phyloP scores from a whole-genome alignment of 352 stramenopile species.

The Thalassiosira exigua region DNA sequence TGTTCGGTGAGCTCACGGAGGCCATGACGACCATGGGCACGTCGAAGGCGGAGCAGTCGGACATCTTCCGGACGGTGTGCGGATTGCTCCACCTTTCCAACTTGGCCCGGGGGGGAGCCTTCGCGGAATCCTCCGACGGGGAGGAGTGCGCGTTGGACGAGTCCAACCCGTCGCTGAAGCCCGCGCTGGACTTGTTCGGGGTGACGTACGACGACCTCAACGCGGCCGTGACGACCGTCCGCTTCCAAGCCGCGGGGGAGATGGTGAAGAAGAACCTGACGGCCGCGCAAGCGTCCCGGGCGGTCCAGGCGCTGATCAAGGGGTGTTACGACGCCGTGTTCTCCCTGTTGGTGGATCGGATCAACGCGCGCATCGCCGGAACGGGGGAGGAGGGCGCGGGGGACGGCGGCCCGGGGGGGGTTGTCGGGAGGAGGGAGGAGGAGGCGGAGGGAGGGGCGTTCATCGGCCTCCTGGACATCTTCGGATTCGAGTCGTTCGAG shows the following conservation, averaged over 20 bases:
- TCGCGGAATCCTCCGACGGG: conserved; percentile 69
- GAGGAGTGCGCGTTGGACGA: conserved; percentile 83
- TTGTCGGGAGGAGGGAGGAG: background rate
- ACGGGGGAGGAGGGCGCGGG: background rate
- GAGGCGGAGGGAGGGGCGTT: conserved; percentile 33
- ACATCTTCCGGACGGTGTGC: conserved; percentile 91
- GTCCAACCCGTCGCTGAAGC: conserved; percentile 58
- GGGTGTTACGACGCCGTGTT: conserved; percentile 96
- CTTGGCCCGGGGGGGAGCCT: conserved; percentile 74
- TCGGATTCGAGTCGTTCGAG: conserved; percentile 97
- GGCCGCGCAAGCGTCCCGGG: conserved; percentile 86
- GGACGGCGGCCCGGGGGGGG: background rate
- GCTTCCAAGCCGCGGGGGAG: conserved; percentile 91
- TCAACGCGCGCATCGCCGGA: conserved; percentile 89
- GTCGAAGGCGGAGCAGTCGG: conserved; percentile 86
- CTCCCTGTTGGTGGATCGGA: conserved; percentile 92
- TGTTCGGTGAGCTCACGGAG: conserved; percentile 63
- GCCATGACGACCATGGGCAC: conserved; percentile 81
- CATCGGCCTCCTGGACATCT: conserved; percentile 93
- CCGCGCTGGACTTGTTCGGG: conserved; percentile 90
- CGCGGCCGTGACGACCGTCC: conserved; percentile 89
- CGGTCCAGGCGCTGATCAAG: conserved; percentile 92
- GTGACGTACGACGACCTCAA: conserved; percentile 89
- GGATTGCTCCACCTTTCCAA: conserved; percentile 95
- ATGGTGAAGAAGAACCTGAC: conserved; percentile 76